phyloP scores from a whole-genome alignment of 2,329 filamentous ascomycete species.

The Aspergillus sp. region DNA sequence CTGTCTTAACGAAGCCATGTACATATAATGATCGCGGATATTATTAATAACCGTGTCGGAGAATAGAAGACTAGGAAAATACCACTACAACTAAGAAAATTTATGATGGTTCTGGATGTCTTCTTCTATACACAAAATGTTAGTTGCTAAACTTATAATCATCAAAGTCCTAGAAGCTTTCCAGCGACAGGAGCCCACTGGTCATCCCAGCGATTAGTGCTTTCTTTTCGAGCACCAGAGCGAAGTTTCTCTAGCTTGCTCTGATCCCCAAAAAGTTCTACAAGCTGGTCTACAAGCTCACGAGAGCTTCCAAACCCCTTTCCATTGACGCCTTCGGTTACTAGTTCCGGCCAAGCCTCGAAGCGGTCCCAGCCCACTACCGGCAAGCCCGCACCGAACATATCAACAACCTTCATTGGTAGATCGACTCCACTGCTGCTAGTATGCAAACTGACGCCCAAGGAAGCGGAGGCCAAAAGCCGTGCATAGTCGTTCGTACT shows the following conservation, averaged over 20 bases:
- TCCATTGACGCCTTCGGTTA: conserved; percentile 81
- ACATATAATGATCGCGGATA: no score
- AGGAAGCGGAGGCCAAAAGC: conserved; percentile 77
- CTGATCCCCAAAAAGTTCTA: conserved; percentile 57
- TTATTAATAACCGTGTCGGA: no score
- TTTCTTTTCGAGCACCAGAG: conserved; percentile 68
- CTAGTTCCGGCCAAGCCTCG: conserved; percentile 85
- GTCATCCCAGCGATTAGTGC: conserved; percentile 76
- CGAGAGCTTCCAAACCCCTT: conserved; percentile 71
- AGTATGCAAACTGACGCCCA: conserved; percentile 87
- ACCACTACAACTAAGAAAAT: no score
- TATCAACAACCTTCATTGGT: conserved; percentile 98
- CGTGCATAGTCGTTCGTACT: conserved; percentile 77
- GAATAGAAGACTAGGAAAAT: background rate
- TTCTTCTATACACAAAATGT: background rate
- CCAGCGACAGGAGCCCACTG: conserved; percentile 87
- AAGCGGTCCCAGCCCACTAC: conserved; percentile 84
- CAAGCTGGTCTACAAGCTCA: conserved; percentile 61
- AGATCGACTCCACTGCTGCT: conserved; percentile 93
- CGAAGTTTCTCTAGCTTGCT: conserved; percentile 58
- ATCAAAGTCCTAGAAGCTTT: conserved; percentile 55
- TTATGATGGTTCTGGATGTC: no score
- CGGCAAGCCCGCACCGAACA: conserved; percentile 92
- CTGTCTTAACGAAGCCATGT: background rate
- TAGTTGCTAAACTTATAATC: background rate